These are phyloP conservation scores for Epichloe typhina DNA, from an alignment of 2,329 filamentous ascomycete species.

Conservation along the genomic window DNA sequence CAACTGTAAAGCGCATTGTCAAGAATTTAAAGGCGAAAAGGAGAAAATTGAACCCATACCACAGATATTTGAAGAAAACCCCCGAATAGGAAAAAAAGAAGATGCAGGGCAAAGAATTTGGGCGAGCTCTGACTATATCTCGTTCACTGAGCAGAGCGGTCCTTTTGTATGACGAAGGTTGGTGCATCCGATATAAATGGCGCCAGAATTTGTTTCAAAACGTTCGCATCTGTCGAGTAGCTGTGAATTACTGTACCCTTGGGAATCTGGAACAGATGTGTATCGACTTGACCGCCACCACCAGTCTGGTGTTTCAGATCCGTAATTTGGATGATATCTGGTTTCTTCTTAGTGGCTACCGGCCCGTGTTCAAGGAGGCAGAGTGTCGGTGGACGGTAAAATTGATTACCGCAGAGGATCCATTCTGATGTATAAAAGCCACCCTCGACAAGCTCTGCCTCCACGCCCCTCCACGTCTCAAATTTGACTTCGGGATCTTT, in stretches of 20 bases:
- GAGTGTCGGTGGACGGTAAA: constrained; percentile 23
- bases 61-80: not conserved
- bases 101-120: not conserved
- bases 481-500: constrained; percentile 57
- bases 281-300: not conserved
- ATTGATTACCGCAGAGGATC: constrained; percentile 20
- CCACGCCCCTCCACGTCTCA: constrained; percentile 53
- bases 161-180: not conserved
- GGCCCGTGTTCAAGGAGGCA: constrained; percentile 12
- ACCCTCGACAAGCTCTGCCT: constrained; percentile 47
- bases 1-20: not conserved
- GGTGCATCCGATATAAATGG: constrained; percentile 3
- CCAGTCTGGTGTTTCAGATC: constrained; percentile 1
- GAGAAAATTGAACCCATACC: not conserved
- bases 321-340: constrained; percentile 11
- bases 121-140: not conserved
- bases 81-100: not conserved
- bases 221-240: constrained; percentile 10
- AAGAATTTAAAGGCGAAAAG: not conserved
- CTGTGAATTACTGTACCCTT: constrained; percentile 9
- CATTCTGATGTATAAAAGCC: constrained; percentile 52
- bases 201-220: constrained; percentile 5
- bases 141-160: not conserved
- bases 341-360: constrained; percentile 2
- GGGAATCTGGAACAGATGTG: not conserved